Percentiles rank a stretch among this genome's conserved stretches.
Conservation (phyloP, 441 rosid genomes). For the Adansonia grandidieri region DNA sequence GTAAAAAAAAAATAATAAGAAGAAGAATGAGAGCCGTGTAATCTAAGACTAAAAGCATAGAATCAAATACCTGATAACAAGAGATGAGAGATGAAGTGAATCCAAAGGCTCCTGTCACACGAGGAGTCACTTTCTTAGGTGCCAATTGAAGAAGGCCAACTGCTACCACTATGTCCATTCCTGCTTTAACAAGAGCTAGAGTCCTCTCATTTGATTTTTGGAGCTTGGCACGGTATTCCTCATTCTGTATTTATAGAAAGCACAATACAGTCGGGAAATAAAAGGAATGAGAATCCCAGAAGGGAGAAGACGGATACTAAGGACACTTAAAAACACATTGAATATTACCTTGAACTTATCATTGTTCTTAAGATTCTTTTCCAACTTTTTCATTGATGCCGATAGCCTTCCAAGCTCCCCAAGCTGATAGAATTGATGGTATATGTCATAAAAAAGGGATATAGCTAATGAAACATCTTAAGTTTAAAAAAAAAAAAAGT, state of each 20-base stretch:
- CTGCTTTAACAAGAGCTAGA: conserved; percentile 76
- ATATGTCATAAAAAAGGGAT: neutral
- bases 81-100: conserved; percentile 82
- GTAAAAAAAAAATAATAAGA: neutral
- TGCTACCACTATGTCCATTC: conserved; percentile 84
- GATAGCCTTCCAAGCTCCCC: conserved; percentile 92
- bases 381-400: conserved; percentile 72
- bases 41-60: neutral
- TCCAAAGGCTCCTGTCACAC: conserved; percentile 90
- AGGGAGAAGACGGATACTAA: neutral
- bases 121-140: conserved; percentile 88
- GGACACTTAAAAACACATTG: neutral
- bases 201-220: conserved; percentile 85
- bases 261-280: conserved; percentile 7
- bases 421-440: conserved; percentile 44
- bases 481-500: neutral
- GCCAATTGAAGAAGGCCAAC: conserved; percentile 87
- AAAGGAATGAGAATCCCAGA: neutral
- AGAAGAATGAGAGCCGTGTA: neutral
- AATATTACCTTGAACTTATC: conserved; percentile 59
- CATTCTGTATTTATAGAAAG: conserved; percentile 47
- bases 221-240: conserved; percentile 72
- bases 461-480: neutral
- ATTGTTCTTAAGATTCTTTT: conserved; percentile 65
- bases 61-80: conserved; percentile 79